Evolutionary conservation across 371 early-diverging fungal genomes (phyloP).

Genomic region (Rhizopus delemar): DNA sequence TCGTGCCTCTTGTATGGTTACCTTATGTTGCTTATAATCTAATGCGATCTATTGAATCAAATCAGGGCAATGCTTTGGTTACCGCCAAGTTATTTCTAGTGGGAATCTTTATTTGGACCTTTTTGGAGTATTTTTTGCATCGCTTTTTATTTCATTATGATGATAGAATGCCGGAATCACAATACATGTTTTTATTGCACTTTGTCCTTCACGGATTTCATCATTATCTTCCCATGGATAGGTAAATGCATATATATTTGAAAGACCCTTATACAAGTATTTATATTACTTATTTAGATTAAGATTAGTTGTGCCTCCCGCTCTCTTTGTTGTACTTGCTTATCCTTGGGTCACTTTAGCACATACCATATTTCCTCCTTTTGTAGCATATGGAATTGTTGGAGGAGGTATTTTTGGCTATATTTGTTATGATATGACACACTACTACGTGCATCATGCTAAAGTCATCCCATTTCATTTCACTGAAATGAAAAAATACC

Average conservation of each 20-base stretch:
- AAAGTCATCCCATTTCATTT: conserved; percentile 66
- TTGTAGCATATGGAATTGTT: conserved; percentile 59
- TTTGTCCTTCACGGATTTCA: conserved; percentile 94
- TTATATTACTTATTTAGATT: conserved; percentile 39
- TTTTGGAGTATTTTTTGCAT: conserved; percentile 84
- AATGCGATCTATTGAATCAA: conserved; percentile 24
- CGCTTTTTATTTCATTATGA: conserved; percentile 94
- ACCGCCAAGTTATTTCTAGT: conserved; percentile 49
- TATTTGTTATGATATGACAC: conserved; percentile 86
- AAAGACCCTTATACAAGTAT: not conserved
- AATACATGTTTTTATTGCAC: conserved; percentile 71
- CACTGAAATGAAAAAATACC: conserved; percentile 86
- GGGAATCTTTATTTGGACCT: conserved; percentile 82
- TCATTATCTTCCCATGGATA: conserved; percentile 95
- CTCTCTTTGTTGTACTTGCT: conserved; percentile 66
- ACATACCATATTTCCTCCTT: conserved; percentile 54
- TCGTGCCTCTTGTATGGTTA: conserved; percentile 86
- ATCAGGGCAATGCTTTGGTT: conserved; percentile 26
- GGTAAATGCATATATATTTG: conserved; percentile 40
- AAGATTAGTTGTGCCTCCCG: conserved; percentile 93
- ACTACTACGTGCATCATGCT: conserved; percentile 92
- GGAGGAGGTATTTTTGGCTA: conserved; percentile 81
- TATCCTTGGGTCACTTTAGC: conserved; percentile 54
- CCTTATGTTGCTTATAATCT: conserved; percentile 62
- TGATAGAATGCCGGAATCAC: conserved; percentile 81